Evolutionary conservation across 805 yeast genomes (phyloP).

Genomic region (Pichia nakasei): DNA sequence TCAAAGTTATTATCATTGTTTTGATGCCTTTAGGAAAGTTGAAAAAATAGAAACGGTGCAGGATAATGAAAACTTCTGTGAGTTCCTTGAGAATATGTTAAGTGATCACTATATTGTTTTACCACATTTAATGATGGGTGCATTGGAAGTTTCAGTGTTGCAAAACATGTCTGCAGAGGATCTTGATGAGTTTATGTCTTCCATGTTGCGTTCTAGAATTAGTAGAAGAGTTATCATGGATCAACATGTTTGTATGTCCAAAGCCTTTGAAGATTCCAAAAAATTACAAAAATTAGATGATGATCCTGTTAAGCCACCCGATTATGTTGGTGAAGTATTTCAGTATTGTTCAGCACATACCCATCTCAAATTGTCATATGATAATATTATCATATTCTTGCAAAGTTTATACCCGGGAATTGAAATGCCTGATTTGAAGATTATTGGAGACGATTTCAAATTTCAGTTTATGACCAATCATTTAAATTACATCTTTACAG

Average conservation of each 20-base stretch:
- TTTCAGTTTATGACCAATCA: constrained; percentile 86
- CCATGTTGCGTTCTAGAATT: constrained; percentile 75
- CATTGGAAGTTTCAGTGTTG: constrained; percentile 66
- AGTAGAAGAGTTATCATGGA: constrained; percentile 86
- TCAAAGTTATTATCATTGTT: constrained; percentile 77
- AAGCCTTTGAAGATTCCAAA: constrained; percentile 38
- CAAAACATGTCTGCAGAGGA: constrained; percentile 48
- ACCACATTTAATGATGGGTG: constrained; percentile 90
- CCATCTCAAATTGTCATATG: constrained; percentile 49
- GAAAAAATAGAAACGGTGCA: constrained; percentile 58
- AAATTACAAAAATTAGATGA: constrained; percentile 31
- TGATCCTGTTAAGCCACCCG: constrained; percentile 36
- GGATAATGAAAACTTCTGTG: constrained; percentile 70
- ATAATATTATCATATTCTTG: constrained; percentile 43
- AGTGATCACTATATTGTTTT: constrained; percentile 75
- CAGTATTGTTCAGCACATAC: constrained; percentile 68
- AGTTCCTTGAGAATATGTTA: constrained; percentile 50
- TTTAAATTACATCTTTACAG: constrained; percentile 79
- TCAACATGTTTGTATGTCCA: constrained; percentile 77
- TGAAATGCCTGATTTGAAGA: constrained; percentile 60
- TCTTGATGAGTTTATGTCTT: constrained; percentile 67
- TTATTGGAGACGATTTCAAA: constrained; percentile 66
- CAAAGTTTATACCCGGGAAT: constrained; percentile 45
- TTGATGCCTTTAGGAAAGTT: constrained; percentile 72
- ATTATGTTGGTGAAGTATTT: constrained; percentile 70